Percentiles rank a stretch among this genome's conserved stretches.
These are phyloP conservation scores for Xerocomellus intermedius DNA, from an alignment of 768 basidiomycete species.

Conservation along the genomic window DNA sequence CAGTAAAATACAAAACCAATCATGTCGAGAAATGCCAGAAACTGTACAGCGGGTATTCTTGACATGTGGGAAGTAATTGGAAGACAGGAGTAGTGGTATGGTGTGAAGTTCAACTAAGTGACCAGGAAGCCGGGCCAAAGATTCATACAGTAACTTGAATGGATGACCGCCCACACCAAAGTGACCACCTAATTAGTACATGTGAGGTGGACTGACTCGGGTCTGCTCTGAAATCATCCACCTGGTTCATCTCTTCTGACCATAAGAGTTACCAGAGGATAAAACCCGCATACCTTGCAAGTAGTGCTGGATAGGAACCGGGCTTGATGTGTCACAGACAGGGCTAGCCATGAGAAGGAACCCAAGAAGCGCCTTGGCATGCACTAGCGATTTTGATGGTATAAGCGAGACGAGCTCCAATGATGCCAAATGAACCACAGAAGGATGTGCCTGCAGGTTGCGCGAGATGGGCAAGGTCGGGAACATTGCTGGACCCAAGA, in stretches of 20 bases:
- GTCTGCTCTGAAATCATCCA: neutral
- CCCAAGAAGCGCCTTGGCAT: slow-evolving; percentile 21
- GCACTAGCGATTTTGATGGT: slow-evolving; percentile 17
- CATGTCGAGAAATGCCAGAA: neutral
- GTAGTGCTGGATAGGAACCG: neutral
- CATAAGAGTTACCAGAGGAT: neutral
- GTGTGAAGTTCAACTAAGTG: neutral
- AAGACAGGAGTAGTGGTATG: neutral
- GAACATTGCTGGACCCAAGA: slow-evolving; percentile 12
- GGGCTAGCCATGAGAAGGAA: slow-evolving; percentile 21
- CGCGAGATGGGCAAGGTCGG: slow-evolving; percentile 1
- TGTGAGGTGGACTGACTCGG: neutral
- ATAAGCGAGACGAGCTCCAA: slow-evolving; percentile 23
- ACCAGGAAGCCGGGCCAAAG: neutral
- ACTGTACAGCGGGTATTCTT: neutral
- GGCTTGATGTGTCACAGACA: neutral
- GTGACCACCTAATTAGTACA: neutral
- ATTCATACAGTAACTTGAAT: no score
- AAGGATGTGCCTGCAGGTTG: slow-evolving; percentile 23
- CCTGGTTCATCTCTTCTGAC: neutral
- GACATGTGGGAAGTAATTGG: neutral
- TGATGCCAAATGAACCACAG: slow-evolving; percentile 25
- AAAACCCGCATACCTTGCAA: neutral
- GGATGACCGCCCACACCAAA: no score
- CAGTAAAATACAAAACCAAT: neutral